Base-by-base conservation (phyloP, 2,329 filamentous ascomycete genomes). In the Epichloe aotearoae region DNA sequence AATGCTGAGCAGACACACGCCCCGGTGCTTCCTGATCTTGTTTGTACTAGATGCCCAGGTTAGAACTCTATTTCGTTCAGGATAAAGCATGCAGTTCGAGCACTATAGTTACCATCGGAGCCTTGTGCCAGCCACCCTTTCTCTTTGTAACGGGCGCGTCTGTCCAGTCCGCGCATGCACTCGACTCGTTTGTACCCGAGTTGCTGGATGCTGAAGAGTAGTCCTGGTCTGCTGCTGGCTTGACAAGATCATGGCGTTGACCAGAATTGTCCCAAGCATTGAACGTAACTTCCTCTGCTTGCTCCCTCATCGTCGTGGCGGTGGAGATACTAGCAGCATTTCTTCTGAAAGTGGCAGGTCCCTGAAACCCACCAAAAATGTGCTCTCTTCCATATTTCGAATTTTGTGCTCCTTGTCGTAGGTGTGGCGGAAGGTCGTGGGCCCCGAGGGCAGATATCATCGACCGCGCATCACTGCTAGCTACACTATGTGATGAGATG, bases 181-280 rank as follows among this genome's bases (percentile, higher is more conserved):
- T 15, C 20, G 11, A 3, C 12, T 40, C 14, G 11, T 38, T 19
- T 7, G 36, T 19, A 11, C 33, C 14, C 5, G 44, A 38, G 17
- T 49, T 46, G 23, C 42, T 50, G 2, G n/a, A 39, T 4, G 54
- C 55, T 8, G 50, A 53, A 3, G 53, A 53, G 1, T 54, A 2
- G 47, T 49, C 1, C 51, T 41, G 40, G 52, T 57, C 1, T 0
- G 64, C 64, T 2, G 56, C 53, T 0, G 55, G 50, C 50, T 66
- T 66, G 39, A 52, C 26, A 1, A 23, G 50, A 3, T 46, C 45
- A 30, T 65, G 52, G 5, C 50, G 56, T 1, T 51, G 53, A 0
- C 66, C 66, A 4, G 39, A 50, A 1, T 57, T 17, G 10, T 64
- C 64, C 64, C 65, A 69, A 2, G 62, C 64, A 30, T 65, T 67